Percentiles rank a stretch among this genome's conserved stretches.
Evolutionary conservation across 352 stramenopile genomes (phyloP).

Genomic region (Globisporangium alternatum): DNA sequence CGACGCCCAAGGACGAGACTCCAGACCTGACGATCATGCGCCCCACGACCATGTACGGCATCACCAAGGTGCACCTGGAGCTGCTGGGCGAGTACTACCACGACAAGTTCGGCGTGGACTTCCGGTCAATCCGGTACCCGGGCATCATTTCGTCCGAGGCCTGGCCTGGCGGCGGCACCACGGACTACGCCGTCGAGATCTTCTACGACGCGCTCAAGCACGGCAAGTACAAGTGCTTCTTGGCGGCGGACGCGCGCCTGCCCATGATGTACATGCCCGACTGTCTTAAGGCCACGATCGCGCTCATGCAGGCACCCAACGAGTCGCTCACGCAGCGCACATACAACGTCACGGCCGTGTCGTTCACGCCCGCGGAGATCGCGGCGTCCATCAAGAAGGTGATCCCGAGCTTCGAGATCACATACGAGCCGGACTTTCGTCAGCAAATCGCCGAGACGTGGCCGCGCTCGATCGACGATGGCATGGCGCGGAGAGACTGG

Average conservation of each 20-base stretch:
- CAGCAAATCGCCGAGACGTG: conserved; percentile 91
- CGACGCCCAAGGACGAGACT: conserved; percentile 80
- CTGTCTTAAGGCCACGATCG: conserved; percentile 84
- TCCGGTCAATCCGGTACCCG: conserved; percentile 89
- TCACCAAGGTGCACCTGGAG: conserved; percentile 92
- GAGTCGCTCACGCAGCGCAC: conserved; percentile 77
- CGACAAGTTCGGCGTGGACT: conserved; percentile 90
- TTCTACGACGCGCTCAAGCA: conserved; percentile 90
- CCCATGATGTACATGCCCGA: conserved; percentile 96
- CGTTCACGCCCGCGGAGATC: conserved; percentile 87
- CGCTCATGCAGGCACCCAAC: conserved; percentile 71
- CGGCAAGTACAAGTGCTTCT: conserved; percentile 89
- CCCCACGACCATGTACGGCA: conserved; percentile 90
- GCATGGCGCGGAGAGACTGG: conserved; percentile 81
- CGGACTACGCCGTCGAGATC: conserved; percentile 93
- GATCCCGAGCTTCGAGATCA: conserved; percentile 85
- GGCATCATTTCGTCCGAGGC: conserved; percentile 89
- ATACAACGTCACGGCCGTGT: conserved; percentile 91
- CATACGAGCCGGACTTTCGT: conserved; percentile 87
- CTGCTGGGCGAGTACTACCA: conserved; percentile 92
- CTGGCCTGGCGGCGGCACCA: conserved; percentile 80
- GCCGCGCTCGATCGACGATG: conserved; percentile 86
- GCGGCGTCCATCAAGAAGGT: conserved; percentile 83
- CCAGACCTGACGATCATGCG: conserved; percentile 90
- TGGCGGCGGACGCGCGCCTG: conserved; percentile 72